Evolutionary conservation across 2,329 filamentous ascomycete species (phyloP), one percentile per base, ranked within the genome.

Genomic region (Colletotrichum tanaceti): DNA sequence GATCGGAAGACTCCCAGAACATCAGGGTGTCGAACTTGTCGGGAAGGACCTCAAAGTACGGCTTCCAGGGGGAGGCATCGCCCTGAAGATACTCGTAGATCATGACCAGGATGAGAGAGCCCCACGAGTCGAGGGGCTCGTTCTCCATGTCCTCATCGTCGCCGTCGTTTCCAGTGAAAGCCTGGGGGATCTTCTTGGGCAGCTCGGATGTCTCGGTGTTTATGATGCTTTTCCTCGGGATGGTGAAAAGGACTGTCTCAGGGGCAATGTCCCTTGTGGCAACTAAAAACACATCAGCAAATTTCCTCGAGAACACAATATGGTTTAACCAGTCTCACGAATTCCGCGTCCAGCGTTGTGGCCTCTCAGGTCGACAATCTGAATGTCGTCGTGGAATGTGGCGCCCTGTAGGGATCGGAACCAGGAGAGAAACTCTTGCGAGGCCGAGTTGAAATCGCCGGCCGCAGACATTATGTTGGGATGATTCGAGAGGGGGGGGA

Each of bases 21-120:
- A 98, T 97, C 72, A 95, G 86, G 2, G 93, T 97, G 77, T 96
- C 88, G 75, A 97, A 97, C 1, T 80, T 75, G 5, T 76, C 73
- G 0, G 93, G 93, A 5, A 97, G 84, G 22, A 97, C 83, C 65
- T 89, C 85, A 72, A 97, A 89, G 78, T 97, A 97, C 0, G 89
- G 85, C 71, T 89, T 87, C 94, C 94, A 97, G 10, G 79, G 81
- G 1, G 93, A 97, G 1, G 73, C 80, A 69, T 73, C 81, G 58
- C 78, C 89, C 77, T 78, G 89, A 9, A 89, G 79, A 63, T 83
- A 85, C 80, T 97, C 93, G 79, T 93, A 93, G 58, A 97, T 87
- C 86, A 97, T 89, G 70, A 92, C 86, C 22, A 97, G 84, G 70
- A 97, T 97, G 20, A 89, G 80, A 0, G 81, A 82, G 20, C 83